Base-by-base conservation (phyloP, 768 basidiomycete species). In the Hypsizygus marmoreus region DNA sequence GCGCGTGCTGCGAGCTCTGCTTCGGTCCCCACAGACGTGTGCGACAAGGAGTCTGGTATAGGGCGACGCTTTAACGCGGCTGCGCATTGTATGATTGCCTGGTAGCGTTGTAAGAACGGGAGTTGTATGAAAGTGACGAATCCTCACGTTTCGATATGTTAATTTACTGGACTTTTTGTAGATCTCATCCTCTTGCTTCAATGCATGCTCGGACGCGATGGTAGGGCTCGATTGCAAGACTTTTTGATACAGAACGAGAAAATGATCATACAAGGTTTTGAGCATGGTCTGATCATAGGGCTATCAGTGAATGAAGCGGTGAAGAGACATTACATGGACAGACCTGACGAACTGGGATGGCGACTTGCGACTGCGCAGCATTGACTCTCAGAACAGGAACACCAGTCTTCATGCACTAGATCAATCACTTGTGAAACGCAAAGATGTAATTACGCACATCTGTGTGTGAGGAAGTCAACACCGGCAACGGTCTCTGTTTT, bases 131-230 rank as follows among this genome's bases (percentile, higher is more conserved):
- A 13, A 33, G 5, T 25, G 20, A 26, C 31, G 28, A 12, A 57
- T n/a, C n/a, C 80, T 51, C 59, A 89, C 90, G 69, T 88, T 87
- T 39, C 91, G 86, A 65, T 95, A 95, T 0, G 91, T 91, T 36
- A 80, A 62, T 64, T 89, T 91, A 41, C 74, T 85, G 0, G 87
- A 80, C 50, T 80, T 82, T 19, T 71, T 73, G 65, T 92, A 93
- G 0, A 92, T 75, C 48, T 91, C 85, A 25, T 80, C 78, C 58
- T 95, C 93, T 57, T 95, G 91, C 38, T 70, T 77, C 8, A 92
- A 74, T 3, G 93, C 83, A 66, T 95, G 88, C 42, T 91, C 83
- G 0, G 83, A 68, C 0, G 91, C 87, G 14, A 94, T 62, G 17
- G 73, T 68, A 0, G 87, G 82, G 47, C 84, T 73, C 11, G 65